These are phyloP conservation scores for Nicotiana obtusifolia DNA, from an alignment of 257 asterid genomes.

Conservation along the genomic window DNA sequence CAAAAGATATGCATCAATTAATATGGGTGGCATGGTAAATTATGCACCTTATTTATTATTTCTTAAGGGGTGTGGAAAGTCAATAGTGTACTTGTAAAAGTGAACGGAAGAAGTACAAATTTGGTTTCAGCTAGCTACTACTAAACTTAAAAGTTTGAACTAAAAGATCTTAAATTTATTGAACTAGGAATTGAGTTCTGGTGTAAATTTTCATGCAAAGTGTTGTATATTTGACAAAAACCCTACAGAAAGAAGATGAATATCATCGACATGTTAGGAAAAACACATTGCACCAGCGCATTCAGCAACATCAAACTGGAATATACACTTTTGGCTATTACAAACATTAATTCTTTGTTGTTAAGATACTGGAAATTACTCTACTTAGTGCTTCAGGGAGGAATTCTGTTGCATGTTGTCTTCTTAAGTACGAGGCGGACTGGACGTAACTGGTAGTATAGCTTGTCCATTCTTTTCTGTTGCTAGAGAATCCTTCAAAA, in stretches of 20 bases:
- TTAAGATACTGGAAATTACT: background rate
- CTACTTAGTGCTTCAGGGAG: background rate
- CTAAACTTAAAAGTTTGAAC: background rate
- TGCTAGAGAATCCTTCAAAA: constrained; percentile 13
- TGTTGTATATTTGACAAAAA: background rate
- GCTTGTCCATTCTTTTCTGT: constrained; percentile 18
- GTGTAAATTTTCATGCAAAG: background rate
- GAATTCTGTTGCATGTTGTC: background rate
- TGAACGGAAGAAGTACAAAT: no score
- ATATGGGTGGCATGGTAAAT: no score
- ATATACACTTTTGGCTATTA: background rate
- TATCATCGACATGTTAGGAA: background rate
- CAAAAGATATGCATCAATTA: no score
- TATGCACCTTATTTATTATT: no score
- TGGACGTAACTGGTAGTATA: constrained; percentile 2
- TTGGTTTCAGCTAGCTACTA: background rate
- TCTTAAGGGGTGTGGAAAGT: no score
- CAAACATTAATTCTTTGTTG: background rate
- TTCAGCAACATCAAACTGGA: background rate
- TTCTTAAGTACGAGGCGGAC: constrained; percentile 7
- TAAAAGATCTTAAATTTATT: background rate
- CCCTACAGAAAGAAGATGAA: background rate
- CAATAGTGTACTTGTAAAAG: no score
- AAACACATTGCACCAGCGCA: background rate
- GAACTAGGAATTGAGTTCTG: background rate